Evolutionary conservation across 441 rosid species (phyloP), one percentile per base, ranked within the genome.

Genomic region (Gossypium schwendimanii): DNA sequence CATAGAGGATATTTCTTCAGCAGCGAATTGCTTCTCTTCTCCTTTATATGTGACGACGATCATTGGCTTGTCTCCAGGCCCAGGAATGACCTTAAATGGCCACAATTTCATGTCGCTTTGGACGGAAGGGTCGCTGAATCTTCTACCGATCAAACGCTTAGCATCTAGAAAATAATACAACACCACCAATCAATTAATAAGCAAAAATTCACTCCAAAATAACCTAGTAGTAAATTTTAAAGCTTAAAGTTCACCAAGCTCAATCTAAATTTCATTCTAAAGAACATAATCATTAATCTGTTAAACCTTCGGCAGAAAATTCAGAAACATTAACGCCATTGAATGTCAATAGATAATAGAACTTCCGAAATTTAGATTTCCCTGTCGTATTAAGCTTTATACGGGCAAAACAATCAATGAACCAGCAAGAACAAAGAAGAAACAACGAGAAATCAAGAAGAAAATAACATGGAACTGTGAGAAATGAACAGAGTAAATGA

Each of bases 81-180:
- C 92, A 2, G 95, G 6, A 5, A 84, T 80, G n/a, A 90, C 82
- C 85, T 85, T 88, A 77, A 89, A 90, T 1, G 89, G 95, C 92
- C 95, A 89, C 60, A 84, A n/a, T 72, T 85, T 88, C 80, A 87
- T 85, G 72, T 90, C 95, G 4, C 68, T 71, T 69, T 87, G 91
- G 1, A 89, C 96, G 0, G 90, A 80, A 0, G 85, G 7, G 50
- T 90, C 96, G 24, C 76, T 82, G 80, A 53, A 84, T 70, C 93
- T 71, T 75, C 93, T 83, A 57, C 96, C 96, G 45, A 90, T 87
- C 87, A 90, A 83, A 26, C 93, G 84, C 88, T 90, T 90, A 0
- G 96, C 96, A 85, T 90, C 93, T 90, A 79, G 41, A 58, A 2
- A 10, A 0, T 0, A 69, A 8, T 21, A 49, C 0, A 47, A 12